These are phyloP conservation scores for Linnemannia zychae DNA, from an alignment of 192 early-diverging fungal species.

Conservation along the genomic window DNA sequence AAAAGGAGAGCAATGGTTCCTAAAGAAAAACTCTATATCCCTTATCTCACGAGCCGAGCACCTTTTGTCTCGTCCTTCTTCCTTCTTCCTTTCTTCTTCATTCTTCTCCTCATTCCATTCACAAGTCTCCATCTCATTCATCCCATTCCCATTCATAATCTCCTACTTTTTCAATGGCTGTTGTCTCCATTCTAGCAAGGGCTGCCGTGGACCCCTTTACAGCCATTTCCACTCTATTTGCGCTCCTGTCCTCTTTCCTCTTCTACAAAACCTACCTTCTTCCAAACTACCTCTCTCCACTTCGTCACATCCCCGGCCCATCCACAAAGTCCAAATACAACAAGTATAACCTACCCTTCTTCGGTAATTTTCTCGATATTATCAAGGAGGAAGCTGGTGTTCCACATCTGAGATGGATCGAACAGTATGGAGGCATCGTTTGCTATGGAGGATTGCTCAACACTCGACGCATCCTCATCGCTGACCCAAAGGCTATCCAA, in stretches of 20 bases:
- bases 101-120: neutral
- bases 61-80: neutral
- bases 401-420: slow-evolving; percentile 61
- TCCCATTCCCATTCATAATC: neutral
- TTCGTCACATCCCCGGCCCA: slow-evolving; percentile 65
- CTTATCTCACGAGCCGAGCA: slow-evolving; percentile 6
- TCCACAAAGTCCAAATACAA: slow-evolving; percentile 51
- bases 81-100: too few relatives aligned
- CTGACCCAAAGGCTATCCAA: slow-evolving; percentile 63
- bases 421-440: slow-evolving; percentile 66
- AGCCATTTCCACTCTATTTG: slow-evolving; percentile 11
- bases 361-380: slow-evolving; percentile 63
- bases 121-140: neutral
- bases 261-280: slow-evolving; percentile 56
- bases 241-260: slow-evolving; percentile 42
- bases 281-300: slow-evolving; percentile 56
- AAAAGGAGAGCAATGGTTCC: neutral
- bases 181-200: slow-evolving; percentile 20
- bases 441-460: slow-evolving; percentile 63
- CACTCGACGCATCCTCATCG: slow-evolving; percentile 51
- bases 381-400: slow-evolving; percentile 57
- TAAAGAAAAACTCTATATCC: neutral
- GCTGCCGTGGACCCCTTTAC: slow-evolving; percentile 26
- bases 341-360: slow-evolving; percentile 50
- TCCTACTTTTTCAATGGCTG: slow-evolving; percentile 14